Conservation (phyloP, 108 stramenopile genomes). For the Nitzschia putrida region DNA sequence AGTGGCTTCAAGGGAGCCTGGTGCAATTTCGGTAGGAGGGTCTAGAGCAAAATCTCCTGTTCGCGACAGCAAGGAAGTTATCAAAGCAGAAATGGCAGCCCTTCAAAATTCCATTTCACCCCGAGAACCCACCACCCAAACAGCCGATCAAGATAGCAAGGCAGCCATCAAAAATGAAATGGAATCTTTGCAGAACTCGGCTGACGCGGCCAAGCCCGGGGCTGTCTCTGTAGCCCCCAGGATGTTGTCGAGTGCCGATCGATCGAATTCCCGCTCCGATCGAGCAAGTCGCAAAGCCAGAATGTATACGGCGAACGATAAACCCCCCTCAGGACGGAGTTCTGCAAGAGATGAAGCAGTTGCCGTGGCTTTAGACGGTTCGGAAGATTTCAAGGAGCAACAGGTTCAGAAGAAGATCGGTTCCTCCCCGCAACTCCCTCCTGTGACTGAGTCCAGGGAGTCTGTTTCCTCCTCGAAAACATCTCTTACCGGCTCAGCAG, state of each 20-base stretch:
- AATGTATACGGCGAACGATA: conserved; percentile 1
- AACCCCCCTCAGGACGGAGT: too few relatives aligned
- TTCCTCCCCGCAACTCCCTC: too few relatives aligned
- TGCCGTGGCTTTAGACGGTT: too few relatives aligned
- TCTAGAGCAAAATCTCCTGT: background rate
- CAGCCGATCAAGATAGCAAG: background rate
- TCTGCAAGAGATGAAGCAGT: too few relatives aligned
- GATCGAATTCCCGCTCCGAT: background rate
- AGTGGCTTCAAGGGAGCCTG: background rate
- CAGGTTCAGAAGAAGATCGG: too few relatives aligned
- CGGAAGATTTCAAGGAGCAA: too few relatives aligned
- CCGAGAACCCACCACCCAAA: background rate
- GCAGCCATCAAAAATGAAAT: conserved; percentile 13
- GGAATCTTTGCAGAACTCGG: background rate
- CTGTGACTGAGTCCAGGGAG: too few relatives aligned
- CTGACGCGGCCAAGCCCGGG: conserved; percentile 4
- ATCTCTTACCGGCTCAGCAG: too few relatives aligned
- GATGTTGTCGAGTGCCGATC: background rate
- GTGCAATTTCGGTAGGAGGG: background rate
- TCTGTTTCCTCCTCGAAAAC: too few relatives aligned
- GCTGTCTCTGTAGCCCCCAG: conserved; percentile 9
- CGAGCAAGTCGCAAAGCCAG: background rate
- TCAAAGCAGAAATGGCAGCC: conserved; percentile 11
- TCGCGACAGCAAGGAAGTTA: conserved; percentile 8
- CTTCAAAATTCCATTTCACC: background rate